A percentile compares a stretch with the other conserved stretches of the same genome.
Conservation (phyloP, 352 stramenopile genomes). For the Phytophthora tentaculata region DNA sequence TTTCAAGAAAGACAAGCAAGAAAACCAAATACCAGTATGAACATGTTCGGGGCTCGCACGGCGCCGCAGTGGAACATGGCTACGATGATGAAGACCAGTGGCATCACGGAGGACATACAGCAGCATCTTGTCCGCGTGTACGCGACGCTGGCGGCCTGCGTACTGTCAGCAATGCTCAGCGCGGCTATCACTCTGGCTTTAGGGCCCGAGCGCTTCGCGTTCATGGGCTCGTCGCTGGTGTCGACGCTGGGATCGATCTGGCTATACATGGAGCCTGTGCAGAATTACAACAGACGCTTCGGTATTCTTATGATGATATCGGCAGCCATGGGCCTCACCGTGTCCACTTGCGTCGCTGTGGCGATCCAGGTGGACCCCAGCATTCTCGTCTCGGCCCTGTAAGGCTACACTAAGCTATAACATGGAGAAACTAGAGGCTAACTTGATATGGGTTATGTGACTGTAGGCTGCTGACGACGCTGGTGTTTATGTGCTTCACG, state of each 20-base stretch:
- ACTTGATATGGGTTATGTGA: not conserved
- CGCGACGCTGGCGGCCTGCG: constrained; percentile 63
- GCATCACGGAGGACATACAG: constrained; percentile 69
- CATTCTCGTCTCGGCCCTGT: constrained; percentile 85
- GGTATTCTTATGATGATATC: constrained; percentile 74
- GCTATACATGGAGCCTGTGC: constrained; percentile 59
- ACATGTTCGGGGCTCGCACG: constrained; percentile 40
- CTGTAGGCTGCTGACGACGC: constrained; percentile 68
- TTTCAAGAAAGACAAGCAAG: constrained; percentile 6
- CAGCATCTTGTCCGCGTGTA: constrained; percentile 78
- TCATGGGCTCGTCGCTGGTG: constrained; percentile 55
- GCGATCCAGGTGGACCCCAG: constrained; percentile 78
- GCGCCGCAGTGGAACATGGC: constrained; percentile 54
- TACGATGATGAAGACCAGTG: constrained; percentile 75
- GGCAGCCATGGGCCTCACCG: constrained; percentile 69
- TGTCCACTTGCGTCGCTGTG: constrained; percentile 76
- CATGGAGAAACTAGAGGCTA: not conserved
- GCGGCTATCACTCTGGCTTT: constrained; percentile 48
- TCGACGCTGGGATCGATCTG: constrained; percentile 62
- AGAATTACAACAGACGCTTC: constrained; percentile 67
- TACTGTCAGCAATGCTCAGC: constrained; percentile 60
- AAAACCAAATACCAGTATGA: constrained; percentile 5
- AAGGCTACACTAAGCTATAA: constrained; percentile 16
- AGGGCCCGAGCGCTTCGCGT: constrained; percentile 44
- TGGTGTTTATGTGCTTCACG: constrained; percentile 89